Evolutionary conservation across 2,329 filamentous ascomycete species (phyloP).

Genomic region (Botrytis medusae): DNA sequence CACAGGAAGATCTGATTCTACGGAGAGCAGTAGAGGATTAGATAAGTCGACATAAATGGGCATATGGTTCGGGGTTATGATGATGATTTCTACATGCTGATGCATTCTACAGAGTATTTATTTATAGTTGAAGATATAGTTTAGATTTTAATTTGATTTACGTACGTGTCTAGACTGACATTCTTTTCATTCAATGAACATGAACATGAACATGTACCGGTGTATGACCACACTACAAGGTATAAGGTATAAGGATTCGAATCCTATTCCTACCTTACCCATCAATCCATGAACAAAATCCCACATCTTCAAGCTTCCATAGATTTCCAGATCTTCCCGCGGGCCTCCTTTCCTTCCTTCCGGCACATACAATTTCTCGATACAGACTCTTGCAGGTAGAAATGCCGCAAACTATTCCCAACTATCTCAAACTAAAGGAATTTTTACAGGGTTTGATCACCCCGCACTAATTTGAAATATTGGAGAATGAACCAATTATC

Average conservation of each 20-base stretch:
- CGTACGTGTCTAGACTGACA: neutral
- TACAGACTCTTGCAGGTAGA: neutral
- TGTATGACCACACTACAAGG: neutral
- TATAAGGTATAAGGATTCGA: neutral
- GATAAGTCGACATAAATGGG: neutral
- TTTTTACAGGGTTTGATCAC: neutral
- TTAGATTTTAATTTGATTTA: neutral
- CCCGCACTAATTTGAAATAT: conserved; percentile 2
- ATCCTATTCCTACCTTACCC: neutral
- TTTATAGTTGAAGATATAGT: neutral
- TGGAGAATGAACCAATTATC: neutral
- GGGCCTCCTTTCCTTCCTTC: neutral
- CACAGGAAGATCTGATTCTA: neutral
- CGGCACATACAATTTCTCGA: neutral
- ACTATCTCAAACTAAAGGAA: neutral
- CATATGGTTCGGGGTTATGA: neutral
- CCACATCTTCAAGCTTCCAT: conserved; percentile 3
- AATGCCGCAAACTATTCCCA: neutral
- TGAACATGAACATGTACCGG: neutral
- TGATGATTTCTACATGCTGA: neutral
- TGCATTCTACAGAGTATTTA: neutral
- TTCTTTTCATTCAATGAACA: neutral
- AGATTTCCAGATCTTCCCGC: neutral
- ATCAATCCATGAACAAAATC: neutral
- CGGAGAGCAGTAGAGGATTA: neutral